A percentile compares a stretch with the other conserved stretches of the same genome.
These are phyloP conservation scores for Thermochaetoides dissita DNA, from an alignment of 2,329 filamentous ascomycete species.

Conservation along the genomic window DNA sequence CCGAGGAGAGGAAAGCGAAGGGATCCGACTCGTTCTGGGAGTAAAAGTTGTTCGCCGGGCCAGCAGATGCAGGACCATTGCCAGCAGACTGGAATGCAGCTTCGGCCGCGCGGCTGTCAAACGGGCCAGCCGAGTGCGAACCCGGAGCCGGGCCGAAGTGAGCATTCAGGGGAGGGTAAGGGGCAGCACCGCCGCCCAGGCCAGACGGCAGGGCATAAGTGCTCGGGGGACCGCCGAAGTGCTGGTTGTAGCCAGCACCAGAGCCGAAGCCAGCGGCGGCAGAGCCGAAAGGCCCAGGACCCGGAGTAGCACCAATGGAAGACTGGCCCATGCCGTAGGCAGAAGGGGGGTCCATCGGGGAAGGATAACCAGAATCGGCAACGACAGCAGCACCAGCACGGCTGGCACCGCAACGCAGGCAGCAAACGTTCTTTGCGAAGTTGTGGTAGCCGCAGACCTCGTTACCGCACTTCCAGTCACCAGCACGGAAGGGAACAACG, in stretches of 20 bases:
- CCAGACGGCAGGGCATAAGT: slow-evolving; percentile 82
- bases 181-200: slow-evolving; percentile 61
- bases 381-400: slow-evolving; percentile 88
- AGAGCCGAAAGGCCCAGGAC: slow-evolving; percentile 61
- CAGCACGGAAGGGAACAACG: slow-evolving; percentile 90
- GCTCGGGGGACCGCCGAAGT: slow-evolving; percentile 76
- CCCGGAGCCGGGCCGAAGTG: slow-evolving; percentile 65
- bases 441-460: slow-evolving; percentile 98
- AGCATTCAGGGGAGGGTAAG: slow-evolving; percentile 71
- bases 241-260: slow-evolving; percentile 52
- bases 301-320: slow-evolving; percentile 74
- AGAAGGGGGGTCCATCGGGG: slow-evolving; percentile 73
- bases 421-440: slow-evolving; percentile 98
- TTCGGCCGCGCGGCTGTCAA: slow-evolving; percentile 87
- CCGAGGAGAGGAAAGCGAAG: slow-evolving; percentile 64
- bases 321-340: slow-evolving; percentile 75
- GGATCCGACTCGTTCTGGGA: slow-evolving; percentile 54
- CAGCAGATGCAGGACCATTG: slow-evolving; percentile 65
- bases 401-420: slow-evolving; percentile 87
- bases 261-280: slow-evolving; percentile 54
- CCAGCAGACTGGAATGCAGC: slow-evolving; percentile 84
- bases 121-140: slow-evolving; percentile 71
- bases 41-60: slow-evolving; percentile 61
- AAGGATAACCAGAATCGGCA: slow-evolving; percentile 82
- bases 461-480: slow-evolving; percentile 97